Evolutionary conservation across 202 grass and related monocot species (phyloP).

Genomic region (Bolboschoenoplectus hybrid): DNA sequence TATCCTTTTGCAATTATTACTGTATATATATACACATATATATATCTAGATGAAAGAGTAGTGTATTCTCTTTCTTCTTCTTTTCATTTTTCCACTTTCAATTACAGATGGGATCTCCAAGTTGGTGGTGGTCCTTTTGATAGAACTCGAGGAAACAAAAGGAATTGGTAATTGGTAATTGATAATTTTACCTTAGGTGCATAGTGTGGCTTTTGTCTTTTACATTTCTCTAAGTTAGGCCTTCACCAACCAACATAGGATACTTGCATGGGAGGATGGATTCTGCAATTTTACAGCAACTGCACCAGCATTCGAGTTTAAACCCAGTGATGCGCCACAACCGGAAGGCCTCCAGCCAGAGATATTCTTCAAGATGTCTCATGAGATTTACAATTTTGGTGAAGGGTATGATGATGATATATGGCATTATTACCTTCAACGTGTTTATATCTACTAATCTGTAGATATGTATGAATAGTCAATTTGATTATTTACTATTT

Average conservation of each 20-base stretch:
- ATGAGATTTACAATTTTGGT: constrained; percentile 99
- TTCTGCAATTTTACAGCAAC: constrained; percentile 90
- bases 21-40: neutral
- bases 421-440: constrained; percentile 9
- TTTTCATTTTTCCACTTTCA: neutral
- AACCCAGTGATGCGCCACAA: constrained; percentile 22
- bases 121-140: constrained; percentile 59
- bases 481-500: constrained; percentile 14
- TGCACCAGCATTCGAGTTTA: constrained; percentile 37
- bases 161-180: constrained; percentile 69
- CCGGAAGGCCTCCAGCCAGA: constrained; percentile 75
- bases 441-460: neutral
- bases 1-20: neutral
- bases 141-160: constrained; percentile 87
- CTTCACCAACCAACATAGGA: constrained; percentile 49
- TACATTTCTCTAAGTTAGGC: neutral
- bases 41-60: neutral
- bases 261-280: constrained; percentile 95
- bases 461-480: neutral
- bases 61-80: neutral
- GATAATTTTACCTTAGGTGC: neutral
- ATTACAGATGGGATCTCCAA: constrained; percentile 91
- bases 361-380: constrained; percentile 99
- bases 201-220: neutral
- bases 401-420: constrained; percentile 59